These are phyloP conservation scores for Karstenula rhodostoma DNA, from an alignment of 2,329 filamentous ascomycete species.

Conservation along the genomic window DNA sequence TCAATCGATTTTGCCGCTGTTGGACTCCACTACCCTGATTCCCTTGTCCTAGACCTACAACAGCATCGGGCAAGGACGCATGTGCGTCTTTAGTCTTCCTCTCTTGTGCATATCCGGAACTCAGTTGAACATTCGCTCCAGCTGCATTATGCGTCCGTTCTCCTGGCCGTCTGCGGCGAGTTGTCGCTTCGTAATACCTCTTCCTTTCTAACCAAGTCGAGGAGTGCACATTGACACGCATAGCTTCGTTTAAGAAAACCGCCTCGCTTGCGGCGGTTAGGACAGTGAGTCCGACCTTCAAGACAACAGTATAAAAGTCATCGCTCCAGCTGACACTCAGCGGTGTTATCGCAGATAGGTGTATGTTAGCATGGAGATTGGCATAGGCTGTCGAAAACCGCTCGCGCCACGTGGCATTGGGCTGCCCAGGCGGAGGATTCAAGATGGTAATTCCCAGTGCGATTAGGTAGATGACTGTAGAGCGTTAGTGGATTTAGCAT, in stretches of 20 bases:
- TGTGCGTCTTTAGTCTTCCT: constrained; percentile 63
- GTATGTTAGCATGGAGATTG: constrained; percentile 92
- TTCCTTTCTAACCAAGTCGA: constrained; percentile 95
- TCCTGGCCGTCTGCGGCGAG: constrained; percentile 50
- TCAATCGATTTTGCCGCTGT: constrained; percentile 80
- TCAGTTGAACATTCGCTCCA: constrained; percentile 31
- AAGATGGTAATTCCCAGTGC: constrained; percentile 80
- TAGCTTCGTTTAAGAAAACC: constrained; percentile 92
- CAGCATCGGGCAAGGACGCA: constrained; percentile 28
- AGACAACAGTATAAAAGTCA: constrained; percentile 92
- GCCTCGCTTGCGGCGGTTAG: constrained; percentile 95
- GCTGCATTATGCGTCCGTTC: constrained; percentile 40
- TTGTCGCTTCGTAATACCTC: constrained; percentile 77
- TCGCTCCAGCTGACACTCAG: constrained; percentile 85
- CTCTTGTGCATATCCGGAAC: constrained; percentile 71
- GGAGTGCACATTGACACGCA: constrained; percentile 73
- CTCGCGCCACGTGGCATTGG: constrained; percentile 60
- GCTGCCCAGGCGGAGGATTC: constrained; percentile 64
- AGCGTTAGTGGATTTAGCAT: neutral
- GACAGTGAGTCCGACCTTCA: constrained; percentile 85
- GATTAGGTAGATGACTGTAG: constrained; percentile 72
- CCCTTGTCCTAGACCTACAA: constrained; percentile 43
- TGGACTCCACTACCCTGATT: constrained; percentile 77
- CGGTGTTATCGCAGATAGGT: constrained; percentile 70
- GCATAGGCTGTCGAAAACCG: constrained; percentile 76